phyloP scores from a whole-genome alignment of 192 early-diverging fungal genomes.

The Rhizophagus sp. region DNA sequence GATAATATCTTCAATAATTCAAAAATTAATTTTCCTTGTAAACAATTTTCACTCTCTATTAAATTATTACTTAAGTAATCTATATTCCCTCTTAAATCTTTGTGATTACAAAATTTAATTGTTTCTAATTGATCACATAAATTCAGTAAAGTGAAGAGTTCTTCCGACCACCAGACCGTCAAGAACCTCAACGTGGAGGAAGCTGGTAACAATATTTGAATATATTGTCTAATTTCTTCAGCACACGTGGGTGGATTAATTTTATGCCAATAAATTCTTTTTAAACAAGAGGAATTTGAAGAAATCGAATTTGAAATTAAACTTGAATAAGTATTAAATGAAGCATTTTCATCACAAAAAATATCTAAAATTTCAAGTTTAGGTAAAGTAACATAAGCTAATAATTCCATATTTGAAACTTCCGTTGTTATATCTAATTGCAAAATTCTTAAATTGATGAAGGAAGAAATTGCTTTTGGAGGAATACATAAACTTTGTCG shows the following conservation, averaged over 20 bases:
- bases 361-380: constrained; percentile 21
- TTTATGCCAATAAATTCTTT: constrained; percentile 10
- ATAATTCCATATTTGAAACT: constrained; percentile 1
- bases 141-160: background rate
- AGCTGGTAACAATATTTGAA: background rate
- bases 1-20: background rate
- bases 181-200: background rate
- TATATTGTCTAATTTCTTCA: background rate
- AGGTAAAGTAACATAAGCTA: background rate
- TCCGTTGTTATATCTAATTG: constrained; percentile 13
- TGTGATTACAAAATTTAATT: background rate
- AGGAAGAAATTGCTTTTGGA: background rate
- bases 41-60: background rate
- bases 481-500: constrained; percentile 9
- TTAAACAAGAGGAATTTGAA: background rate
- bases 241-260: background rate
- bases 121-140: constrained; percentile 13
- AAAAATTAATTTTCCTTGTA: constrained; percentile 11
- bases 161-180: constrained; percentile 2
- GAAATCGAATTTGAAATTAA: constrained; percentile 6
- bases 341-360: constrained; percentile 10
- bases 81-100: background rate
- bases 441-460: constrained; percentile 14
- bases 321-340: constrained; percentile 11
- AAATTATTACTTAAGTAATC: background rate